Percentiles rank a stretch among this genome's conserved stretches.
Conservation (phyloP, 768 basidiomycete species). For the Coprinopsis marcescibilis region DNA sequence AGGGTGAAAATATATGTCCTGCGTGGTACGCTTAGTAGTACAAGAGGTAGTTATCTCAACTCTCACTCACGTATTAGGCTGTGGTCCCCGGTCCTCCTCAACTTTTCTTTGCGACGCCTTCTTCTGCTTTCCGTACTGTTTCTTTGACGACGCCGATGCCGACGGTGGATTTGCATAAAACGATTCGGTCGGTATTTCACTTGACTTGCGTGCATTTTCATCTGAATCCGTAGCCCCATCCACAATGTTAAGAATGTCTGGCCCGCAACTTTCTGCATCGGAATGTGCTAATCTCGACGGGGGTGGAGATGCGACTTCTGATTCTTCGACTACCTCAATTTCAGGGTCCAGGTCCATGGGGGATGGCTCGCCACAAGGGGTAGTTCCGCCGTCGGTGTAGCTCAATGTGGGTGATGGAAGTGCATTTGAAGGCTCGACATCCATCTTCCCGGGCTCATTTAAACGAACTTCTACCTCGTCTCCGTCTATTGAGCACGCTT, state of each 20-base stretch:
- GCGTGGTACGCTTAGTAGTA: conserved; percentile 1
- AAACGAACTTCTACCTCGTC: too few species aligned
- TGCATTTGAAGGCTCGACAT: conserved; percentile 5
- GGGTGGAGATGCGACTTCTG: background rate
- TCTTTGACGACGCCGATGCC: background rate
- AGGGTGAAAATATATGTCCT: conserved; percentile 84
- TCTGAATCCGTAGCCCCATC: background rate
- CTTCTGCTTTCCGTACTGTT: conserved; percentile 3
- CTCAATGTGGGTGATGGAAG: conserved; percentile 1
- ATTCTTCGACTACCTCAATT: conserved; percentile 4
- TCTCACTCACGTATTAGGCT: conserved; percentile 7
- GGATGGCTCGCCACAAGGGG: background rate
- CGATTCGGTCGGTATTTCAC: background rate
- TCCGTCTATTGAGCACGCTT: conserved; percentile 20
- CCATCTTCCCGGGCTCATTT: background rate
- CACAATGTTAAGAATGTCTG: conserved; percentile 5
- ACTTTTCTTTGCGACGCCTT: background rate
- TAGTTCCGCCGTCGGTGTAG: conserved; percentile 4
- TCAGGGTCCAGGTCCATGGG: background rate
- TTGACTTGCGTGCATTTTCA: background rate
- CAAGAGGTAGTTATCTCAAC: background rate
- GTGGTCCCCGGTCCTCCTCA: background rate
- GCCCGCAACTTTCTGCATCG: background rate
- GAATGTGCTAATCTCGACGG: background rate
- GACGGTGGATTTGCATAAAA: too few species aligned